Conservation (phyloP, 2,329 filamentous ascomycete genomes). For the Fusarium sp. region DNA sequence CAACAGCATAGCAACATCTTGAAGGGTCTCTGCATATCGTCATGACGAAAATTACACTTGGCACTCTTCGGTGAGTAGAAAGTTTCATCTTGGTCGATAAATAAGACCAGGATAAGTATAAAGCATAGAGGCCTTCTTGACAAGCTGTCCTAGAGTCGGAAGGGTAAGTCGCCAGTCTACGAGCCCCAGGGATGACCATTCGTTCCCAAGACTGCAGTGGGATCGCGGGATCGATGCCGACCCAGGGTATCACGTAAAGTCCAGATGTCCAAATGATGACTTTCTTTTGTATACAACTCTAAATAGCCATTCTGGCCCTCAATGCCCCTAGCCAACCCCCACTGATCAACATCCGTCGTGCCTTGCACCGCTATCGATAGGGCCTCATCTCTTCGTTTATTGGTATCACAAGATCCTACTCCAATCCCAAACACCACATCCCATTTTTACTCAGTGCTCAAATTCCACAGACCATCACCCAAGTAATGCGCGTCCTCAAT, state of each 20-base stretch:
- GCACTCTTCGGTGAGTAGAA: too few species aligned
- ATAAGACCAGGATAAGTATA: too few species aligned
- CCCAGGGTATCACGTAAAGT: not conserved
- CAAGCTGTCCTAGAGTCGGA: too few species aligned
- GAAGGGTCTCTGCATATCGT: too few species aligned
- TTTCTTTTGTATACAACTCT: not conserved
- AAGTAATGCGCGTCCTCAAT: conserved; percentile 95
- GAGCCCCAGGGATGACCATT: too few species aligned
- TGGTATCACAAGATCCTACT: conserved; percentile 43
- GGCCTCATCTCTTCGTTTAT: conserved; percentile 16
- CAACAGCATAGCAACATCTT: too few species aligned
- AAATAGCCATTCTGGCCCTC: not conserved
- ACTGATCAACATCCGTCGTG: not conserved
- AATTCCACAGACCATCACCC: conserved; percentile 92
- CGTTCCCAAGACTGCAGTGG: too few species aligned
- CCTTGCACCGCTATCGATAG: conserved; percentile 3
- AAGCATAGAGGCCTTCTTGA: too few species aligned
- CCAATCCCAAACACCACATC: not conserved
- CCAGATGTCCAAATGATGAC: not conserved
- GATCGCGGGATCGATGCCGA: too few species aligned
- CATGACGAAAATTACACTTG: too few species aligned
- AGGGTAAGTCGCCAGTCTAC: too few species aligned
- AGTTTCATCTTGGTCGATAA: too few species aligned
- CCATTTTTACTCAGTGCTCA: conserved; percentile 65
- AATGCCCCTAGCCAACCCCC: not conserved